A percentile compares a stretch with the other conserved stretches of the same genome.
Evolutionary conservation across 805 yeast genomes (phyloP).

Genomic region (Schwanniomyces occidentalis): DNA sequence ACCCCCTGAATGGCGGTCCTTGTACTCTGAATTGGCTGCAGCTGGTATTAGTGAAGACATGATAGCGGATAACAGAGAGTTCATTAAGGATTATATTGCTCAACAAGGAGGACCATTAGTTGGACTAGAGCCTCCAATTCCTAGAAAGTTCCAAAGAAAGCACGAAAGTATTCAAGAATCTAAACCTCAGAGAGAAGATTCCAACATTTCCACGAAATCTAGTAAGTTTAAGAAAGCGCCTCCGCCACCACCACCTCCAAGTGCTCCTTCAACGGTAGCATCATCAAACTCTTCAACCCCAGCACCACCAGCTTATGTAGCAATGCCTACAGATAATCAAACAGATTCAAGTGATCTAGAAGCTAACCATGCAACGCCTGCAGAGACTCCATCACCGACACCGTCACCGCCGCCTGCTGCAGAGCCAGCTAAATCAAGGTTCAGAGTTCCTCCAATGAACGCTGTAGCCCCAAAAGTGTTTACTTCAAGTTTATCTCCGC

Average conservation of each 20-base stretch:
- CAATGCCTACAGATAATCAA: neutral
- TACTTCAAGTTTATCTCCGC: slow-evolving; percentile 19
- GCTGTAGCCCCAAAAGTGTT: slow-evolving; percentile 30
- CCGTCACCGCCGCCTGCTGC: slow-evolving; percentile 11
- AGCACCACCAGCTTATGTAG: slow-evolving; percentile 9
- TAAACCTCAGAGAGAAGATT: slow-evolving; percentile 10
- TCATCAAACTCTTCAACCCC: slow-evolving; percentile 10
- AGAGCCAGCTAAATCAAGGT: slow-evolving; percentile 20
- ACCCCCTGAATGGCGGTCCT: slow-evolving; percentile 80
- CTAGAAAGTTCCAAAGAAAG: slow-evolving; percentile 50
- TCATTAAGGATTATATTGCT: slow-evolving; percentile 74
- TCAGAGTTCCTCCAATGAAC: slow-evolving; percentile 39
- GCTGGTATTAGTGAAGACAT: slow-evolving; percentile 85
- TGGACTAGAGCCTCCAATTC: slow-evolving; percentile 83
- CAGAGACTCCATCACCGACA: slow-evolving; percentile 8
- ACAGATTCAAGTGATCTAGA: slow-evolving; percentile 1
- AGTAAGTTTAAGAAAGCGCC: slow-evolving; percentile 33
- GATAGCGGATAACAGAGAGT: slow-evolving; percentile 84
- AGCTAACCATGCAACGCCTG: slow-evolving; percentile 2
- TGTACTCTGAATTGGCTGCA: slow-evolving; percentile 68
- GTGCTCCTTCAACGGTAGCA: slow-evolving; percentile 12
- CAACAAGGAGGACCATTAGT: slow-evolving; percentile 78
- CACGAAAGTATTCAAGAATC: slow-evolving; percentile 17
- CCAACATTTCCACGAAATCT: slow-evolving; percentile 13
- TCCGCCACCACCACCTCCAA: slow-evolving; percentile 42